Evolutionary conservation across 192 early-diverging fungal species (phyloP), one percentile per base, ranked within the genome.

Genomic region (Coemansia brasiliensis): DNA sequence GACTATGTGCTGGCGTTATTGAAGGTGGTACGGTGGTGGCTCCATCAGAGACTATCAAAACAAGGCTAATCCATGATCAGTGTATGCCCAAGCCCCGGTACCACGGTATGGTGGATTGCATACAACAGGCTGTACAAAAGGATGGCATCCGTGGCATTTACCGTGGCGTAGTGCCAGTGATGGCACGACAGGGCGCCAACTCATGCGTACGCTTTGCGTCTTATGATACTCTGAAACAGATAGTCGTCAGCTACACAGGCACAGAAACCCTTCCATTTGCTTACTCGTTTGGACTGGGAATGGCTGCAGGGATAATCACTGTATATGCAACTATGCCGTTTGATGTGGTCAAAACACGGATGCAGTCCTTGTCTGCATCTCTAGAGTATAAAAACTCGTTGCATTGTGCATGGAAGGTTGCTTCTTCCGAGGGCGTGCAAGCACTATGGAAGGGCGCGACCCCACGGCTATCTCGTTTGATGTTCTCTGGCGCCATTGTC

Each of bases 371-470:
- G 9, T 79, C 89, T 29, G 93, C 90, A 2, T 63, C 72, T 10
- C 58, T 61, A 9, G 73, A 89, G 38, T 94, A 96, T 58, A 72
- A 70, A 24, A 85, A 83, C 55, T 83, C 88, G 17, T 59, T 90
- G 13, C 87, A 94, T 61, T 96, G 94, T 59, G 65, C 83, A 9
- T 82, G 69, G 65, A 84, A 80, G 56, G 83, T 93, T 9, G 83
- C 87, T 5, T 85, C 82, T 45, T 81, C 84, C 3, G 93, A 95
- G 49, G 94, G 94, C 9, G 50, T 92, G 3, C 44, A 76, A 3
- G 92, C 94, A 0, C 80, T 99, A 46, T 99, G 96, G 96, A 96
- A 92, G 69, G 96, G 94, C 15, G 90, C 94, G 0, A 96, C 94
- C 0, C 94, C 94, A 27, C 81, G 96, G 38, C 77, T 96, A 18